phyloP scores from a whole-genome alignment of 2,329 filamentous ascomycete species.

The Emergomyces pasteurianus region DNA sequence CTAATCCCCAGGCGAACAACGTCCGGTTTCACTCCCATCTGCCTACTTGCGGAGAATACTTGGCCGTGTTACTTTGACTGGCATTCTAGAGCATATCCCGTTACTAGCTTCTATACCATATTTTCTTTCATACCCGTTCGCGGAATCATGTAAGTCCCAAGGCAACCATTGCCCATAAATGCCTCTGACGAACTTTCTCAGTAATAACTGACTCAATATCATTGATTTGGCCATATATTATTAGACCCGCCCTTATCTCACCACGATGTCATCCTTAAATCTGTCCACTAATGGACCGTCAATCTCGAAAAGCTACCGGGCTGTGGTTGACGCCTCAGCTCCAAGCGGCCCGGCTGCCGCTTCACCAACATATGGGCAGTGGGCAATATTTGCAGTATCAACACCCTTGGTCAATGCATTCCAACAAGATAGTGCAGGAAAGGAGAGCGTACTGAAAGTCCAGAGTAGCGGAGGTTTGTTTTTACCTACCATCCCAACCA shows the following conservation, averaged over 20 bases:
- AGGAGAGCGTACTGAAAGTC: conserved; percentile 92
- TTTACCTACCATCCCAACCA: background rate
- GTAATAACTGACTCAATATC: background rate
- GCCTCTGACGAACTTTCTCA: too few relatives aligned
- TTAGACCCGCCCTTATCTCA: background rate
- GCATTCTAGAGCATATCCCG: background rate
- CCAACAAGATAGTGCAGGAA: conserved; percentile 64
- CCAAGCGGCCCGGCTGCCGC: conserved; percentile 45
- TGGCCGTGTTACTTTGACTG: background rate
- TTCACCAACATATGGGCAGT: conserved; percentile 78
- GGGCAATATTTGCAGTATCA: conserved; percentile 89
- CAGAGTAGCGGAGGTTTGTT: conserved; percentile 70
- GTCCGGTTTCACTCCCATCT: background rate
- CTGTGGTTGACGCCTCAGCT: conserved; percentile 49
- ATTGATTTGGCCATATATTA: background rate
- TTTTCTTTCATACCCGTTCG: background rate
- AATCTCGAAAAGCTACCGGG: conserved; percentile 65
- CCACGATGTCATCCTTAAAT: conserved; percentile 63
- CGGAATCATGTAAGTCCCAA: background rate
- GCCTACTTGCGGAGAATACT: background rate
- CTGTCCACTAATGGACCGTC: conserved; percentile 67
- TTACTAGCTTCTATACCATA: background rate
- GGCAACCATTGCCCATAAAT: background rate
- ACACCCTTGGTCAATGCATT: conserved; percentile 88
- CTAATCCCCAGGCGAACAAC: background rate